Evolutionary conservation across 2,329 filamentous ascomycete species (phyloP).

Genomic region (Corynespora cassiicola): DNA sequence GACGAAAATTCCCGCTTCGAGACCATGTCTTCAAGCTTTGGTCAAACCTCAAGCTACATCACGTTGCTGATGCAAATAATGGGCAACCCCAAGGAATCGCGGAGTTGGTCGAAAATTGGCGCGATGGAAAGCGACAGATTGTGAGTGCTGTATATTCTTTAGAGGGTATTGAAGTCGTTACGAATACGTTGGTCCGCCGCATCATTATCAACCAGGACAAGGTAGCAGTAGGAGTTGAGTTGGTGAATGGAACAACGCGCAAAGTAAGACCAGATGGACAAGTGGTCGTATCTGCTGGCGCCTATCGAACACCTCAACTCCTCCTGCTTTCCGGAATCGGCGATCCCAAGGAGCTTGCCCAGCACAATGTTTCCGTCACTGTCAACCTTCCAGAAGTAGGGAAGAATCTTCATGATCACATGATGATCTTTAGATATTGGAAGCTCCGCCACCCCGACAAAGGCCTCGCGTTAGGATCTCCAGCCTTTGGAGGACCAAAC

Average conservation of each 20-base stretch:
- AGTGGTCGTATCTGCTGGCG: conserved; percentile 37
- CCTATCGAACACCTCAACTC: conserved; percentile 35
- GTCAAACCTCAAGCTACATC: conserved; percentile 15
- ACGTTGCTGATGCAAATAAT: conserved; percentile 21
- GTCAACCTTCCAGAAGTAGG: conserved; percentile 67
- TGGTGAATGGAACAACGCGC: conserved; percentile 14
- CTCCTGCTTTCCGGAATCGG: conserved; percentile 41
- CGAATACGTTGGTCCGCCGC: conserved; percentile 16
- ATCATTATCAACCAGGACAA: conserved; percentile 16
- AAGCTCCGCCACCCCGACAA: conserved; percentile 29
- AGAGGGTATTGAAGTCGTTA: conserved; percentile 19
- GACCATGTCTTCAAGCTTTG: conserved; percentile 20
- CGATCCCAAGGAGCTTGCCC: conserved; percentile 52
- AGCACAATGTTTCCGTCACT: conserved; percentile 59
- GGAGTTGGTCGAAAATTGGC: conserved; percentile 29
- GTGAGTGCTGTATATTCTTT: conserved; percentile 18
- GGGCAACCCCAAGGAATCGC: conserved; percentile 27
- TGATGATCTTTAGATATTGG: conserved; percentile 31
- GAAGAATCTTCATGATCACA: conserved; percentile 67
- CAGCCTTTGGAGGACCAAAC: conserved; percentile 19
- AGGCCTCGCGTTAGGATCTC: conserved; percentile 26
- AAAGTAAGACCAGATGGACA: conserved; percentile 18
- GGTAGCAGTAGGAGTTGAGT: conserved; percentile 22
- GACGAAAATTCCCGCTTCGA: conserved; percentile 25
- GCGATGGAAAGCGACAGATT: conserved; percentile 28